Base-by-base conservation (phyloP, 257 asterid genomes). In the Phtheirospermum japonicum region DNA sequence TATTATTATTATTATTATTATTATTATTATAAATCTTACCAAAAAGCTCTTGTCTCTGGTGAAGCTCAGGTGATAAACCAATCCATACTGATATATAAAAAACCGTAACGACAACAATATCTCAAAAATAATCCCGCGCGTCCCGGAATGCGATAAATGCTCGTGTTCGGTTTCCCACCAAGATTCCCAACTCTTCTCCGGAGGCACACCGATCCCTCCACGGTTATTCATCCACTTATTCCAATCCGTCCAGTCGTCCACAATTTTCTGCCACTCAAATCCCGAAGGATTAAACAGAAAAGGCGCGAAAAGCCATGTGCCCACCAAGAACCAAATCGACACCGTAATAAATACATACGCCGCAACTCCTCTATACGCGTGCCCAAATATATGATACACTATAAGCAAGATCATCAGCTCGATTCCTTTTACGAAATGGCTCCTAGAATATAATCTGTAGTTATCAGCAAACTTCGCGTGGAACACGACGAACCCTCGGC, bases 181-280 rank as follows among this genome's bases (percentile, higher is more conserved):
- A 66, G 98, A 91, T 74, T 91, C 95, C 98, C 98, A 91, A 68
- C 98, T 91, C 76, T 82, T 91, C 19, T 83, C 85, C 0, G 96
- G 87, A 33, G 92, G 75, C 60, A 91, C 98, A 11, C 98, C 98
- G 53, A 91, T 88, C 32, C 98, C 96, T 53, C 98, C 98, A 2
- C 75, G 87, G 72, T 81, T 91, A 74, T 74, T 64, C 82, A 91
- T 91, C 98, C 98, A 91, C 59, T 88, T 91, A 58, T 72, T 81
- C 98, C 98, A 91, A 70, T 91, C 98, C 1, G 86, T 72, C 95
- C 95, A 91, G 53, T 91, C 98, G 69, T 91, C 98, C 70, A 88
- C 73, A 60, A 91, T 84, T 64, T 90, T 90, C 62, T 90, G 98
- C 98, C 98, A 90, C 62, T 90, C 98, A 34, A 87, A 90, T 55